phyloP scores from a whole-genome alignment of 2,329 filamentous ascomycete species.

The Fusarium sororula region DNA sequence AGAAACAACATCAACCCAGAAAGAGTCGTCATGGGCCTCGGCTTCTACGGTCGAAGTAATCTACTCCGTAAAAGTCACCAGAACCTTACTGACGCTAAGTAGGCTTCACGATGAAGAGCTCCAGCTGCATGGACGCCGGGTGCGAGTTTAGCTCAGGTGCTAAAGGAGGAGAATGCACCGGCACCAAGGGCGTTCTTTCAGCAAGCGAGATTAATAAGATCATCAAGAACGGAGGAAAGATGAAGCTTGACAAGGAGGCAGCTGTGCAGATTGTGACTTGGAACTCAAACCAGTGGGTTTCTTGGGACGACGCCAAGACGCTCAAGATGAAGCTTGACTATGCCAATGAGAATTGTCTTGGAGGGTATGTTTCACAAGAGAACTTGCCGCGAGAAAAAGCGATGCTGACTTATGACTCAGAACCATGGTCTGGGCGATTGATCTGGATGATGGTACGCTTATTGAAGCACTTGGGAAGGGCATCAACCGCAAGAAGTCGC shows the following conservation, averaged over 20 bases:
- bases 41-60: background rate
- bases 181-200: background rate
- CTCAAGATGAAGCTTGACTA: slow-evolving; percentile 2
- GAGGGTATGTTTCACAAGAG: background rate
- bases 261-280: accelerated
- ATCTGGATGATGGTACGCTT: too few relatives aligned
- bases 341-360: background rate
- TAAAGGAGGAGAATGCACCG: background rate
- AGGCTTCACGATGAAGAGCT: background rate
- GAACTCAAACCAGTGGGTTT: background rate
- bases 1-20: background rate
- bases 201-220: background rate
- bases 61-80: too few relatives aligned
- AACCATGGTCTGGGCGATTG: too few relatives aligned
- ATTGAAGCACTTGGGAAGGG: too few relatives aligned
- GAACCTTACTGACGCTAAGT: too few relatives aligned
- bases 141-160: background rate
- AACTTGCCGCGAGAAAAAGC: too few relatives aligned
- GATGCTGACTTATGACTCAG: too few relatives aligned
- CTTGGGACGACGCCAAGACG: background rate
- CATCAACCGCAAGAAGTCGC: too few relatives aligned
- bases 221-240: background rate
- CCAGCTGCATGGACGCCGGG: background rate
- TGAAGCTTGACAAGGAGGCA: accelerated
- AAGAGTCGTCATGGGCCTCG: accelerated